Evolutionary conservation across 2,329 filamentous ascomycete species (phyloP).

Genomic region (Xylaria sp.): DNA sequence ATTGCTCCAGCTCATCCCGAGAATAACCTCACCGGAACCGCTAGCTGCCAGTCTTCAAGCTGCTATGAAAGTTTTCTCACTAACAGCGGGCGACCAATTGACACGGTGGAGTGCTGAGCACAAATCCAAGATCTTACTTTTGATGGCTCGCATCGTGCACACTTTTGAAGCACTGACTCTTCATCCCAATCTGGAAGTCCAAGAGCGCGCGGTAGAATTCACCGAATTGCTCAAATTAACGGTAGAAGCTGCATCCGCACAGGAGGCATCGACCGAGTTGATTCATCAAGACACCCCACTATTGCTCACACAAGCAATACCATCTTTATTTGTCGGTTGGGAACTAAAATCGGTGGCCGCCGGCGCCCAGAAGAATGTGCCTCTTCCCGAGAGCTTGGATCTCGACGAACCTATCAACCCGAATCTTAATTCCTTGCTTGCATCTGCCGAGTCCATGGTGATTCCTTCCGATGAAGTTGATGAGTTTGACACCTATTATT

Average conservation of each 20-base stretch:
- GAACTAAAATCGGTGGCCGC: slow-evolving; percentile 91
- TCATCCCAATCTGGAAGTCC: slow-evolving; percentile 91
- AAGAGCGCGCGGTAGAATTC: slow-evolving; percentile 94
- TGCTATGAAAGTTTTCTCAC: slow-evolving; percentile 84
- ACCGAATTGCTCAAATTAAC: slow-evolving; percentile 89
- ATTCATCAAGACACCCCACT: slow-evolving; percentile 76
- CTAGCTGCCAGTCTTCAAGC: slow-evolving; percentile 87
- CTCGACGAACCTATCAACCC: slow-evolving; percentile 85
- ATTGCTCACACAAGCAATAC: slow-evolving; percentile 89
- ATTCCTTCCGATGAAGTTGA: slow-evolving; percentile 66
- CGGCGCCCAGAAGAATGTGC: slow-evolving; percentile 87
- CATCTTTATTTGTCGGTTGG: slow-evolving; percentile 84
- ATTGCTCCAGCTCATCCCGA: slow-evolving; percentile 74
- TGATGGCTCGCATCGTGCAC: slow-evolving; percentile 84
- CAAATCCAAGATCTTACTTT: slow-evolving; percentile 78
- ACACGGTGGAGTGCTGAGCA: slow-evolving; percentile 77
- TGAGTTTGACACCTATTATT: slow-evolving; percentile 75
- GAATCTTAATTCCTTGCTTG: slow-evolving; percentile 75
- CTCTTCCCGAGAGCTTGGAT: slow-evolving; percentile 78
- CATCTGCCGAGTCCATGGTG: slow-evolving; percentile 63
- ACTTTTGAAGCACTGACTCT: slow-evolving; percentile 81
- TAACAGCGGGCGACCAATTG: slow-evolving; percentile 73
- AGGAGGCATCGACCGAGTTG: slow-evolving; percentile 67
- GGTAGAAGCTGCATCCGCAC: slow-evolving; percentile 79
- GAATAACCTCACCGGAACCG: slow-evolving; percentile 69